phyloP scores from a whole-genome alignment of 371 early-diverging fungal genomes.

The Furculomyces boomerangus region DNA sequence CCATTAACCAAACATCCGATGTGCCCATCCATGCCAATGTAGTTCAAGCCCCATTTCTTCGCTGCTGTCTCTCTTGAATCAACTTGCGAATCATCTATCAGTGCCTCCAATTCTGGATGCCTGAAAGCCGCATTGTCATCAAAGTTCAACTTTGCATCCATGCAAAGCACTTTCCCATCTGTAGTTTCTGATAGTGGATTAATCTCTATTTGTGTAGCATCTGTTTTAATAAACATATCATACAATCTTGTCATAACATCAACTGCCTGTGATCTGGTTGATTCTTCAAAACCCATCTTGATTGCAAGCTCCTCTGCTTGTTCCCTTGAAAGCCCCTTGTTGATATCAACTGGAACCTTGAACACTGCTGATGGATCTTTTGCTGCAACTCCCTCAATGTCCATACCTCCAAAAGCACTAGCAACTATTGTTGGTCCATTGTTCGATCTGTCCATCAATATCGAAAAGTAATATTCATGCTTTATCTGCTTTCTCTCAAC shows the following conservation, averaged over 20 bases:
- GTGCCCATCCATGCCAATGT: slow-evolving; percentile 93
- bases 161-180: slow-evolving; percentile 70
- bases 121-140: slow-evolving; percentile 98
- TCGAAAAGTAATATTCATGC: slow-evolving; percentile 96
- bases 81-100: slow-evolving; percentile 89
- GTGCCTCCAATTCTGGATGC: slow-evolving; percentile 72
- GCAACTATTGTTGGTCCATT: slow-evolving; percentile 90
- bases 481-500: slow-evolving; percentile 90
- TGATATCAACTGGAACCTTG: slow-evolving; percentile 25
- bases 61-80: slow-evolving; percentile 95
- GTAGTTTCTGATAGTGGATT: slow-evolving; percentile 91
- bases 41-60: slow-evolving; percentile 91
- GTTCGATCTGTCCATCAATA: slow-evolving; percentile 87
- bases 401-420: slow-evolving; percentile 92
- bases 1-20: slow-evolving; percentile 82
- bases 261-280: slow-evolving; percentile 67
- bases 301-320: slow-evolving; percentile 46
- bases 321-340: slow-evolving; percentile 36
- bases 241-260: slow-evolving; percentile 82
- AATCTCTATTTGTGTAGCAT: slow-evolving; percentile 94
- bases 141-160: slow-evolving; percentile 91
- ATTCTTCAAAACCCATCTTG: slow-evolving; percentile 74
- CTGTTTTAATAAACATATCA: slow-evolving; percentile 89
- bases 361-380: slow-evolving; percentile 79
- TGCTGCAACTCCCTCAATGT: slow-evolving; percentile 90